Evolutionary conservation across 768 basidiomycete genomes (phyloP), one percentile per base, ranked within the genome.

Genomic region (Pholiota microspora): DNA sequence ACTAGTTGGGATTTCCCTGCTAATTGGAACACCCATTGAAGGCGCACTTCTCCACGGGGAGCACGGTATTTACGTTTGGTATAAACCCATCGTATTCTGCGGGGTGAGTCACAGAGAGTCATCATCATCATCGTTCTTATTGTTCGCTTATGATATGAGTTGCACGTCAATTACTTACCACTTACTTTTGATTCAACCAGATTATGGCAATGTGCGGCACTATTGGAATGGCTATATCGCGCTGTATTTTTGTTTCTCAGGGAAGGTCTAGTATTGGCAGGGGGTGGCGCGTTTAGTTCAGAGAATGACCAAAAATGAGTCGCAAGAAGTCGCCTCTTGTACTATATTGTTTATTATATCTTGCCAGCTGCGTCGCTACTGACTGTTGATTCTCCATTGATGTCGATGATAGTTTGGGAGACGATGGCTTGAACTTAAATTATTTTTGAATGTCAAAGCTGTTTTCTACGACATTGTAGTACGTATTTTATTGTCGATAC

Each of bases 21-120:
- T 77, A 6, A 64, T 74, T 38, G 80, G 81, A 2, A 77, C 78
- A 0, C 82, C 81, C 0, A 79, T 82, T 27, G 71, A 72, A 49
- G 81, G 82, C 7, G 76, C 73, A 1, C 56, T 82, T 23, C 63
- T 80, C 18, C 66, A 69, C n/a, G 57, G 47, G 12, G 34, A 54
- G 13, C 46, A 62, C 9, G 57, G 35, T 36, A 10, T 50, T 10
- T 73, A 69, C 34, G 47, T 60, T 6, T 79, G 77, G 77, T 63
- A 64, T 32, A 67, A 54, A 48, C 62, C 75, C 4, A 74, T 77
- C 36, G 65, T 76, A 2, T 78, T 79, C 35, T 77, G 74, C 34
- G 76, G 75, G 29, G 77, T 76, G 45, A 51, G 66, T 59, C 4
- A 28, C 21, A 45, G 8, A 21, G 29, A 31, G 29, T 31, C 29